Percentiles rank a stretch among this genome's conserved stretches.
phyloP scores from a whole-genome alignment of 306 rosid species.

The Sphenostylis stenocarpa region DNA sequence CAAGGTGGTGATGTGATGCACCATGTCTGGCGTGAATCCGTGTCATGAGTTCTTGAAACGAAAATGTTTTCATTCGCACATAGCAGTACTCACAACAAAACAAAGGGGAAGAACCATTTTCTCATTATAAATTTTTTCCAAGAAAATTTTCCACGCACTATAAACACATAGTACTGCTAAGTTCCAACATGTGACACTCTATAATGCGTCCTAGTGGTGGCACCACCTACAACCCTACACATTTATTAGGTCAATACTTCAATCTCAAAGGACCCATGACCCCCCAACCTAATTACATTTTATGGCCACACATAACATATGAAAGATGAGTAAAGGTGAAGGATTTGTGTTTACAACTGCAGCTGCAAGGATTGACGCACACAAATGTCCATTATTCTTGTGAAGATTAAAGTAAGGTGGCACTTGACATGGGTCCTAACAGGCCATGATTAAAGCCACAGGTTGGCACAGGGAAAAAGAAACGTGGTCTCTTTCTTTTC shows the following conservation, averaged over 20 bases:
- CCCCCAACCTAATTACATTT: neutral
- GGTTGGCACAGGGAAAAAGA: conserved; percentile 40
- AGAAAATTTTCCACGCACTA: neutral
- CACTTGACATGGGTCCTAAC: conserved; percentile 60
- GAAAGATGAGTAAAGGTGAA: conserved; percentile 1
- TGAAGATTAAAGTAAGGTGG: conserved; percentile 46
- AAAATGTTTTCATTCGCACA: neutral
- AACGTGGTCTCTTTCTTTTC: conserved; percentile 9
- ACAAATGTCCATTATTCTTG: conserved; percentile 56
- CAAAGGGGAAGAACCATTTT: neutral
- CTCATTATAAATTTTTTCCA: neutral
- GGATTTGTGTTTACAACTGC: conserved; percentile 12
- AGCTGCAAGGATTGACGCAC: conserved; percentile 33
- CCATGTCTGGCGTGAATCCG: neutral
- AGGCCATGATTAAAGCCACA: conserved; percentile 65
- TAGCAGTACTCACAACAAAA: neutral
- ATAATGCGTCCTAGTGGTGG: neutral
- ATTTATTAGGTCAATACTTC: conserved; percentile 28
- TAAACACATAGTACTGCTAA: neutral
- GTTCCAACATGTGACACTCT: conserved; percentile 19
- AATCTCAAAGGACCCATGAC: neutral
- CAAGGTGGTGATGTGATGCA: neutral
- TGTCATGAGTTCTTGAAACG: neutral
- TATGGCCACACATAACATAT: neutral
- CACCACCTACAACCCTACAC: conserved; percentile 28